Base-by-base conservation (phyloP, 2,329 filamentous ascomycete species). In the Hyphodiscus sp. region DNA sequence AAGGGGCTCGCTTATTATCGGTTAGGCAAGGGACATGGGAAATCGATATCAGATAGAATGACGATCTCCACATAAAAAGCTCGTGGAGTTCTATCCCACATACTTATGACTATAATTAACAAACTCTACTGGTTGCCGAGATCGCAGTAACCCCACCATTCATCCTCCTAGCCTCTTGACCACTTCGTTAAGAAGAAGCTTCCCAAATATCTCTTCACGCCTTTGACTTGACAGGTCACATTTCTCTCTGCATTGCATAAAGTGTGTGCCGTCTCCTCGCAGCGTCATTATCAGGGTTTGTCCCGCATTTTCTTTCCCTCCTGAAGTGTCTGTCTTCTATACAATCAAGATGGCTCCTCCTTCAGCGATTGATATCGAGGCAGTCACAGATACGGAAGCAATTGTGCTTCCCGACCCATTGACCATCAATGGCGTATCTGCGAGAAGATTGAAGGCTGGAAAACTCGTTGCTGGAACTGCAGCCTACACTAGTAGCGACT, bases 381-480 rank as follows among this genome's bases (percentile, higher is more conserved):
- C 70, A 41, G 69, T 73, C 29, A 71, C 74, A 18, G 77, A 79
- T 59, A 78, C 76, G 1, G 55, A 65, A 49, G 55, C 58, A 9
- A 53, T 66, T 52, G 49, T 60, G 26, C 45, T 63, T 29, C 60
- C 64, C 33, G 55, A 65, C 49, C 59, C 75, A 29, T 73, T 90
- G 64, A 84, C 82, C 44, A 70, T 89, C 66, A 79, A 84, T 61
- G 82, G 82, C 56, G 82, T 95, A 53, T 70, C 79, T 51, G 81
- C 80, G 41, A 77, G 86, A 61, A 81, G 92, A 47, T 79, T 78
- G 57, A 88, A 86, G 64, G 79, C 82, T n/a, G 86, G 86, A 2
- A 83, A 81, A 64, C 75, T 94, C 41, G 76, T 87, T 58, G 88
- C 85, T 18, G 87, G 87, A 41, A 80, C 89, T 46, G 92, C 91